phyloP scores from a whole-genome alignment of 768 basidiomycete species.

The Filobasidium floriforme region DNA sequence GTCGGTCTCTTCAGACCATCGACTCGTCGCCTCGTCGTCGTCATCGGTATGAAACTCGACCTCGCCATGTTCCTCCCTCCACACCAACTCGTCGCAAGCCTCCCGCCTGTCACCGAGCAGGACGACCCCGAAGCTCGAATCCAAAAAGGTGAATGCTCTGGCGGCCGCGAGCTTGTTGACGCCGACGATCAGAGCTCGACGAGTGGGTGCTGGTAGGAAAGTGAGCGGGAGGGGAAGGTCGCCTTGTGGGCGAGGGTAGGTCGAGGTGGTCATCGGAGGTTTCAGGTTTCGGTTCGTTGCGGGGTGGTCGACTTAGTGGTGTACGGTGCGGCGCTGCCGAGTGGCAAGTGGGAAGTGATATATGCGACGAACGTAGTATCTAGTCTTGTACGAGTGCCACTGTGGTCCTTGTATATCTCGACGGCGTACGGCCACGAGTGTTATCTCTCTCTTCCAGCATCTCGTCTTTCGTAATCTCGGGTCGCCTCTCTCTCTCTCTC shows the following conservation, averaged over 20 bases:
- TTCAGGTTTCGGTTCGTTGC: not conserved
- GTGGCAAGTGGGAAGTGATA: too few species aligned
- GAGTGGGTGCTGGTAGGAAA: constrained; percentile 54
- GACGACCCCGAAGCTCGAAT: constrained; percentile 66
- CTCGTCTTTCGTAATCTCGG: too few species aligned
- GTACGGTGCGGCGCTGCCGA: not conserved
- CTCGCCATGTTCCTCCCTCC: constrained; percentile 55
- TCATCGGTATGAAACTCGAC: constrained; percentile 53
- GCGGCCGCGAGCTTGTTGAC: constrained; percentile 70
- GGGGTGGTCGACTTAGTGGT: not conserved
- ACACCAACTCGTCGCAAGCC: constrained; percentile 66
- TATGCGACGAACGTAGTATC: too few species aligned
- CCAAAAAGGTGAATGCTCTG: constrained; percentile 73
- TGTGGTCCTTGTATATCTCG: too few species aligned
- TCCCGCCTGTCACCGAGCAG: constrained; percentile 53
- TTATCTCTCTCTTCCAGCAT: too few species aligned
- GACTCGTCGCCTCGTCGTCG: constrained; percentile 43
- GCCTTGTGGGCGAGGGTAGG: constrained; percentile 35
- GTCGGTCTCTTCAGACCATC: constrained; percentile 8
- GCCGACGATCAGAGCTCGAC: constrained; percentile 62
- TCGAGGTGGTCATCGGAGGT: constrained; percentile 2
- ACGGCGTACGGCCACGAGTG: too few species aligned
- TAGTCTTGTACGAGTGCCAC: too few species aligned
- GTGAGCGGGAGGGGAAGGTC: constrained; percentile 76
- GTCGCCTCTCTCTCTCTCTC: too few species aligned